Evolutionary conservation across 345 rosid genomes (phyloP).

Genomic region (Combretum micranthum): DNA sequence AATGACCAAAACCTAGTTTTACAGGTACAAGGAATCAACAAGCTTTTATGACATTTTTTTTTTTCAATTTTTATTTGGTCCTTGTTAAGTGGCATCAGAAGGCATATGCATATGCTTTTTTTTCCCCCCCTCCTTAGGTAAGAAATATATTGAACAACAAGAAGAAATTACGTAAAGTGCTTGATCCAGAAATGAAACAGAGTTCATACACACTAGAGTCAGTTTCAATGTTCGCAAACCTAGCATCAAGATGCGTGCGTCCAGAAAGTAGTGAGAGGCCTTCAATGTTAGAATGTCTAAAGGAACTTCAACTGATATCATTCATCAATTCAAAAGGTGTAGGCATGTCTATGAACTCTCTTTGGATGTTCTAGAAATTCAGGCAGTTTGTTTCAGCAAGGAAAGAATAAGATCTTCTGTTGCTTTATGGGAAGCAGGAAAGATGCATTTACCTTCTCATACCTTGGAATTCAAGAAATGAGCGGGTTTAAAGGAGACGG

Average conservation of each 20-base stretch:
- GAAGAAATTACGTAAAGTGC: conserved; percentile 71
- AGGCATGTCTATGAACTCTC: conserved; percentile 40
- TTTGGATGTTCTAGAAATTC: conserved; percentile 42
- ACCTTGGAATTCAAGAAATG: no score
- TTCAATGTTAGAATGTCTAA: conserved; percentile 68
- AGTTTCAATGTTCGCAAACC: conserved; percentile 76
- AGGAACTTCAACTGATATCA: conserved; percentile 71
- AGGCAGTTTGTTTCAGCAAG: neutral
- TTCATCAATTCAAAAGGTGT: conserved; percentile 64
- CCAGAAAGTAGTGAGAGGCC: conserved; percentile 83
- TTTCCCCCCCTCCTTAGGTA: conserved; percentile 82
- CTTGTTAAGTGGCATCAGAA: conserved; percentile 5
- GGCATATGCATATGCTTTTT: conserved; percentile 7
- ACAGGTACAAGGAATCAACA: conserved; percentile 41
- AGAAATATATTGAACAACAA: conserved; percentile 66
- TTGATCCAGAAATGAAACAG: conserved; percentile 73
- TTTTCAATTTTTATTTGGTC: neutral
- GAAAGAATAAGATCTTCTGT: no score
- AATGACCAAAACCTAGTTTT: conserved; percentile 88
- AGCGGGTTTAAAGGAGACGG: no score
- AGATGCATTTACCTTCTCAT: no score
- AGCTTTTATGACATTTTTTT: neutral
- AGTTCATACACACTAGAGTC: conserved; percentile 75
- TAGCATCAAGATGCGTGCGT: conserved; percentile 93
- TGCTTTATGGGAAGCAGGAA: no score